These are phyloP conservation scores for Cryphonectria naterciae DNA, from an alignment of 2,329 filamentous ascomycete species.

Conservation along the genomic window DNA sequence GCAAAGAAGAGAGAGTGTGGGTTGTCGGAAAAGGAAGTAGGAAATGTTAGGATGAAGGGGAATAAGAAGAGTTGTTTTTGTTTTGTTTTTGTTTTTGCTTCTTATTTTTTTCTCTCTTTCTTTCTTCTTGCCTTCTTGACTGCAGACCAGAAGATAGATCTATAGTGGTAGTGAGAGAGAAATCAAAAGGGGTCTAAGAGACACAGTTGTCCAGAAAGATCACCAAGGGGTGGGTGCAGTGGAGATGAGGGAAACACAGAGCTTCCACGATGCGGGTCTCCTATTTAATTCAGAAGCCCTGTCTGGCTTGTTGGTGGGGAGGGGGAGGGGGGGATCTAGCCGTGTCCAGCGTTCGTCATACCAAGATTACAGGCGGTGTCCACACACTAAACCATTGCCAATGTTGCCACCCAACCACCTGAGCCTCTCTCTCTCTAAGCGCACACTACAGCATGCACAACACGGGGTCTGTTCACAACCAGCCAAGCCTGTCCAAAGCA, in stretches of 20 bases:
- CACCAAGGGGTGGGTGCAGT: constrained; percentile 25
- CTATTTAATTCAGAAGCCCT: constrained; percentile 24
- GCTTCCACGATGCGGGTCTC: constrained; percentile 11
- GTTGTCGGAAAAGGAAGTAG: neutral
- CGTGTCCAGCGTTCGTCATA: constrained; percentile 13
- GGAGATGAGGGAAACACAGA: constrained; percentile 16
- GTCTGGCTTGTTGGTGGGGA: constrained; percentile 20
- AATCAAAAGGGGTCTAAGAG: constrained; percentile 25
- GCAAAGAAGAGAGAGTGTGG: neutral
- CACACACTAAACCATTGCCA: neutral
- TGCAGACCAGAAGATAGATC: constrained; percentile 13
- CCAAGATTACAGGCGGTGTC: neutral
- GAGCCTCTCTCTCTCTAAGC: neutral
- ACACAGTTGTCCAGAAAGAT: constrained; percentile 29
- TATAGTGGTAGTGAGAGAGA: constrained; percentile 9
- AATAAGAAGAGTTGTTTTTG: neutral
- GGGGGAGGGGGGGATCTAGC: constrained; percentile 4
- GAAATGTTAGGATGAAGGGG: neutral
- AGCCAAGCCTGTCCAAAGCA: too few species aligned
- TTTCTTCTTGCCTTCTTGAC: neutral
- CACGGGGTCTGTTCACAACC: neutral
- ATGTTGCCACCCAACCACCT: neutral
- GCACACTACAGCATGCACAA: neutral
- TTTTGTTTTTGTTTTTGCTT: neutral
- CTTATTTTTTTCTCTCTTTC: constrained; percentile 9